These are phyloP conservation scores for Thalia dealbata DNA, from an alignment of 176 grass and related monocot genomes.

Conservation along the genomic window DNA sequence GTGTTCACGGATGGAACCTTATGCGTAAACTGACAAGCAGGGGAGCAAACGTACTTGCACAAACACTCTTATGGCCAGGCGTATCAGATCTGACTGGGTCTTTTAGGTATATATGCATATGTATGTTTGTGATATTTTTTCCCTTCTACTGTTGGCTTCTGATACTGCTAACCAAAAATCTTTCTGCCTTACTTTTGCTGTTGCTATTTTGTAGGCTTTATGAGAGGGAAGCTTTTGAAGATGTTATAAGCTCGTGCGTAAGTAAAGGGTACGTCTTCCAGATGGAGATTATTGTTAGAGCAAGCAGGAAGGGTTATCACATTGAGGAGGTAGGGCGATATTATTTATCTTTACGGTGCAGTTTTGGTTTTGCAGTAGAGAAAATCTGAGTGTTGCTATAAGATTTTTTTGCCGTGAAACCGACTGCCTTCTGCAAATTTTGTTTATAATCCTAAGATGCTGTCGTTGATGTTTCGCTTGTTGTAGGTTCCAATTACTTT, in stretches of 20 bases:
- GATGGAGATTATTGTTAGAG: conserved; percentile 99
- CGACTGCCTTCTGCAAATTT: conserved; percentile 3
- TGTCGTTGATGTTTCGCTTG: conserved; percentile 3
- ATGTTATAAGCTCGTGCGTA: conserved; percentile 88
- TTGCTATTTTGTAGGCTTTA: conserved; percentile 50
- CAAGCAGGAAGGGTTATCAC: conserved; percentile 73
- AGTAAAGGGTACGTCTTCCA: conserved; percentile 99
- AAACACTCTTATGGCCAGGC: conserved; percentile 78
- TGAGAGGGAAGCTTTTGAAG: conserved; percentile 68
- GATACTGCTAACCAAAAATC: background rate
- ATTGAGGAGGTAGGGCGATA: conserved; percentile 51
- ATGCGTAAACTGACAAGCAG: conserved; percentile 94
- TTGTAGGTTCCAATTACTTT: conserved; percentile 94
- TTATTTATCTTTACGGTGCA: background rate
- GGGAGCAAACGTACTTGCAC: conserved; percentile 97
- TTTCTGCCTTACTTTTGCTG: background rate
- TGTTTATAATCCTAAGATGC: background rate
- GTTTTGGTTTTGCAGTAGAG: conserved; percentile 6
- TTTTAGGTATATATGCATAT: conserved; percentile 45
- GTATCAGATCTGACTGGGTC: conserved; percentile 94
- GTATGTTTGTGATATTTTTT: background rate
- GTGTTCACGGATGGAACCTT: conserved; percentile 95
- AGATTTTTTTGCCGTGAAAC: background rate
- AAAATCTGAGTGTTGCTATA: background rate
- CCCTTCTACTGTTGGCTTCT: background rate